phyloP scores from a whole-genome alignment of 331 rosid species.

The Telfairia occidentalis region DNA sequence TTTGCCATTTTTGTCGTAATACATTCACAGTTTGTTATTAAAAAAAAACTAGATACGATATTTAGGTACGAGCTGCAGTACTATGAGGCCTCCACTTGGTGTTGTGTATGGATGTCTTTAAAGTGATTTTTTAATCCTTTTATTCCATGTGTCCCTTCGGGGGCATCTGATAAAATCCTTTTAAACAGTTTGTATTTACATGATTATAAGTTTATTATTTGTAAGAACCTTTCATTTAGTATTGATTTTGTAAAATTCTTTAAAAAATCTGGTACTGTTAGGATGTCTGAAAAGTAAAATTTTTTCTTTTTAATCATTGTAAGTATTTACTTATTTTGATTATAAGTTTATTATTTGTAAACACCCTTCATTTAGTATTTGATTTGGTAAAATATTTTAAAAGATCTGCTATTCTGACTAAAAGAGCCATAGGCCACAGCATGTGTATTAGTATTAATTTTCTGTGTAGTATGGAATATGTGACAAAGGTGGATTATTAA shows the following conservation, averaged over 20 bases:
- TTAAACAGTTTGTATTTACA: neutral
- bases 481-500: neutral
- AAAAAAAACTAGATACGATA: neutral
- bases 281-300: neutral
- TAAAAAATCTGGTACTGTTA: neutral
- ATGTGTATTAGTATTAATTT: neutral
- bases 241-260: neutral
- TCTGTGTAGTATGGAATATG: neutral
- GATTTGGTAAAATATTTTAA: neutral
- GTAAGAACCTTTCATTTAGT: neutral
- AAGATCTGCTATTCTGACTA: neutral
- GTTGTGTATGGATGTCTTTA: neutral
- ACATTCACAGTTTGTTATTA: too few relatives aligned
- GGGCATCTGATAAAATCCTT: too few relatives aligned
- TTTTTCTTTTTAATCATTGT: neutral
- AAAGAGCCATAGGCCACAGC: neutral
- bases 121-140: neutral
- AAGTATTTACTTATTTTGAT: neutral
- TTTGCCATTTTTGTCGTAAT: too few relatives aligned
- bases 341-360: neutral
- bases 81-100: neutral
- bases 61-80: neutral
- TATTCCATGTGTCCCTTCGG: too few relatives aligned
- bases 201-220: neutral
- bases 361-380: neutral